Base-by-base conservation (phyloP, 805 yeast species). In the Sugiyamaella smithiae region DNA sequence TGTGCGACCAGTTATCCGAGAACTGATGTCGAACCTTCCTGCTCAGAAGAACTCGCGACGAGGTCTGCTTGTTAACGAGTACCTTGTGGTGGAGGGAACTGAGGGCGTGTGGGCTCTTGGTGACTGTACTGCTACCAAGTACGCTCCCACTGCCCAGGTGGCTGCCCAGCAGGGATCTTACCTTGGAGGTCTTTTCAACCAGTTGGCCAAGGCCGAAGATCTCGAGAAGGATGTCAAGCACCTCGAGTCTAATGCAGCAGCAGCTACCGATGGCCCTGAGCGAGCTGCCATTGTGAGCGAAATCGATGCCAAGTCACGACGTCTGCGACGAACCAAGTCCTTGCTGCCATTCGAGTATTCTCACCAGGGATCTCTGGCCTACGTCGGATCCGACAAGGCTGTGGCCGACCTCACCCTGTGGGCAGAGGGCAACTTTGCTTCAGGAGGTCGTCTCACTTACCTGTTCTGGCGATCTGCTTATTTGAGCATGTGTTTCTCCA, bases 101-200 rank as follows among this genome's bases (percentile, higher is more conserved):
- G 76, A 76, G 59, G 86, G 86, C 61, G 81, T 91, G 58, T 91
- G 76, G 69, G 97, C 96, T 43, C 71, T 90, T 50, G 98, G 98
- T 67, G 98, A 90, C 73, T 90, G 97, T 73, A 87, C 97, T 32
- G 75, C 79, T 53, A 86, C 93, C 55, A 87, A 87, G 66, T 82
- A 81, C 59, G 93, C 96, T 37, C 97, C 97, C 59, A 90, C 98
- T 54, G 98, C 97, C 22, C 97, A 90, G 76, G 97, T 89, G 48
- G 98, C 98, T 36, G 82, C 88, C 71, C 97, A 90, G 75, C 88
- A 90, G 71, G 97, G 97, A 67, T 74, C 76, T 49, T 90, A 79
- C 70, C 77, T 90, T 57, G 93, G 90, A 49, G 71, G 74, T 28
- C 80, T 82, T 57, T 84, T 90, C 67, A 77, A 78, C 65, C 82